A percentile compares a stretch with the other conserved stretches of the same genome.
Evolutionary conservation across 768 basidiomycete species (phyloP).

Genomic region (Pulveroboletus frians): DNA sequence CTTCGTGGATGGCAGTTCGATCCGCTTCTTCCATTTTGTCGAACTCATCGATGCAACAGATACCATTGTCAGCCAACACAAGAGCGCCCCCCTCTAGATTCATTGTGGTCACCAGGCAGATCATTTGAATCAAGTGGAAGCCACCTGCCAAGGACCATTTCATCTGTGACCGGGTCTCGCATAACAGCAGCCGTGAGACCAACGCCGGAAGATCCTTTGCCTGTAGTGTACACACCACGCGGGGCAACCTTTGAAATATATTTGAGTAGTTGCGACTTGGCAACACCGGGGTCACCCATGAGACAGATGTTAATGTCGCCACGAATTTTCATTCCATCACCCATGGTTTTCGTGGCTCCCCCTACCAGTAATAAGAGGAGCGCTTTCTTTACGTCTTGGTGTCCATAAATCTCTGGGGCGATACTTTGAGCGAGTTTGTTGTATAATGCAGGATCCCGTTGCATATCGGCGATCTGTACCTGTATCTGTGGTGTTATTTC

Average conservation of each 20-base stretch:
- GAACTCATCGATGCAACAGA: conserved; percentile 99
- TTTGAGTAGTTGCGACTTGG: conserved; percentile 94
- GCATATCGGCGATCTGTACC: conserved; percentile 60
- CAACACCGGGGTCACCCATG: conserved; percentile 99
- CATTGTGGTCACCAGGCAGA: conserved; percentile 8
- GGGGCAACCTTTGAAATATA: conserved; percentile 99
- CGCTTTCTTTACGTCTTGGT: conserved; percentile 96
- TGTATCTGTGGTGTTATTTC: conserved; percentile 84
- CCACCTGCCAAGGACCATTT: conserved; percentile 92
- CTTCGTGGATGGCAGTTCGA: conserved; percentile 97
- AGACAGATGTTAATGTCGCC: conserved; percentile 96
- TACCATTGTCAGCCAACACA: conserved; percentile 97
- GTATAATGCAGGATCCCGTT: conserved; percentile 76
- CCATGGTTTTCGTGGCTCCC: conserved; percentile 91
- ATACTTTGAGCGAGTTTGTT: conserved; percentile 86
- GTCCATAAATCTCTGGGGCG: conserved; percentile 98
- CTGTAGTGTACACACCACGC: conserved; percentile 95
- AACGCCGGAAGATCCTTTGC: conserved; percentile 97
- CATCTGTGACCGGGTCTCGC: conserved; percentile 98
- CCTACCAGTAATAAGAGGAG: conserved; percentile 88
- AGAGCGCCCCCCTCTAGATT: conserved; percentile 94
- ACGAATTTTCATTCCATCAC: conserved; percentile 98
- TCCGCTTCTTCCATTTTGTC: conserved; percentile 99
- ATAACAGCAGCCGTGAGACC: conserved; percentile 99
- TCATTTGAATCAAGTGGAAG: neutral